Conservation (phyloP, 1,284 basidiomycete species). For the Papiliotrema flavescens region DNA sequence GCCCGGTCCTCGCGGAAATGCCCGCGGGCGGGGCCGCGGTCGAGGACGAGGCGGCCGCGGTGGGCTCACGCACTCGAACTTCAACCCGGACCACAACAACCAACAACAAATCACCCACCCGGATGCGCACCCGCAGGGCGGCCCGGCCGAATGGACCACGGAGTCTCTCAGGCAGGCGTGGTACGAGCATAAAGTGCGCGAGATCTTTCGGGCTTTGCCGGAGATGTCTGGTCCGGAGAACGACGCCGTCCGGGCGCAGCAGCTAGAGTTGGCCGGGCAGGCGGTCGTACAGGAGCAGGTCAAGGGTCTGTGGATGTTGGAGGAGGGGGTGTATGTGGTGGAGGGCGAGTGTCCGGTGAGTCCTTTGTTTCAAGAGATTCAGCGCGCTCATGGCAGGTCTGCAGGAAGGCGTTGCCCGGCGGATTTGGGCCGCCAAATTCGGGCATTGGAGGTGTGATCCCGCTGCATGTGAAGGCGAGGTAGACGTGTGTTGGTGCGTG, state of each 20-base stretch:
- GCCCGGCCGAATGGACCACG: conserved; percentile 28
- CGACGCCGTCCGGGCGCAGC: too few species aligned
- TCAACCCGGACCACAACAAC: background rate
- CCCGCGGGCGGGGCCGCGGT: conserved; percentile 14
- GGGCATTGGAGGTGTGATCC: conserved; percentile 25
- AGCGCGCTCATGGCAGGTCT: conserved; percentile 19
- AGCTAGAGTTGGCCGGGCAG: too few species aligned
- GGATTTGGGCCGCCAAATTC: conserved; percentile 25
- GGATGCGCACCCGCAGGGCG: background rate
- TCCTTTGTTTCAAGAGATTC: conserved; percentile 1
- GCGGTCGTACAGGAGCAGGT: conserved; percentile 24
- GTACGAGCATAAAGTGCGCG: background rate
- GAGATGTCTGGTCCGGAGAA: background rate
- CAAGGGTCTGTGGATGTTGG: conserved; percentile 36
- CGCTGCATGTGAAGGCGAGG: conserved; percentile 8
- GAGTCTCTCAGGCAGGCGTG: conserved; percentile 15
- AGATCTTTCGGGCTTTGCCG: background rate
- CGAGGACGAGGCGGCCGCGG: conserved; percentile 1
- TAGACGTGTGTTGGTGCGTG: too few species aligned
- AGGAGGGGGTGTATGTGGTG: conserved; percentile 24
- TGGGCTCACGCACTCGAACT: background rate
- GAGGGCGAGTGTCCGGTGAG: conserved; percentile 48
- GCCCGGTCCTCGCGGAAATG: conserved; percentile 8
- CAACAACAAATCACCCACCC: background rate
- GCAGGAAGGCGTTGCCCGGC: conserved; percentile 31